Base-by-base conservation (phyloP, 495 filamentous ascomycete species). In the Penicillium steckii region DNA sequence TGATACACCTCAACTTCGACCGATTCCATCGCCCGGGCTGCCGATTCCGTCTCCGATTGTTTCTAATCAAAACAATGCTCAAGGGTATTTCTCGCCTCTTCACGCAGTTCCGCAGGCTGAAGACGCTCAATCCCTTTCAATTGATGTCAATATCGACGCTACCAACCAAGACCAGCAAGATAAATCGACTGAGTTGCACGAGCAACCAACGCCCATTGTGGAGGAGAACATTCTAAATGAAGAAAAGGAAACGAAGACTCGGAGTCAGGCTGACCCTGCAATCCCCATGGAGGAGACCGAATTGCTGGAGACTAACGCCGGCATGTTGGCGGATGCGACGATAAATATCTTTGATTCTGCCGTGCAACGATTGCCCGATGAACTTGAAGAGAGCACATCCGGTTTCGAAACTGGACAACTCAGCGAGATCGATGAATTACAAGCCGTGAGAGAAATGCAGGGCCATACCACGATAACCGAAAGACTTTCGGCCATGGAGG, bases 11-110 rank as follows among this genome's bases (percentile, higher is more conserved):
- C 72, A 70, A 9, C 63, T 80, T 13, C 63, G 69, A 22, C 77
- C 76, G 15, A 52, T 79, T 18, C 68, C 72, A 38, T 77, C 76
- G 21, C 71, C 75, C 18, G 67, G 63, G 3, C 69, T 79, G 30
- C 73, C 77, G 30, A 62, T 71, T 26, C 74, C 75, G 1, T 78
- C 78, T 7, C 76, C 78, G 3, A 57, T 80, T 4, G 48, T 73
- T 1, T 68, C 74, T 8, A 58, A 53, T 21, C 44, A 64, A 1
- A 56, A 59, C 13, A 57, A 48, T 27, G 43, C 50, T 6, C 51
- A 56, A 1, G 69, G 64, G 15, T 76, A 75, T 51, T 77, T 73
- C 32, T 44, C 57, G 30, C 55, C 60, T 19, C 46, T 56, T 7
- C 38, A 53, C 23, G 41, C 53, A 19, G 32, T 45, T 17, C 27